Conservation (phyloP, 2,329 filamentous ascomycete species). For the Zasmidium cellare region DNA sequence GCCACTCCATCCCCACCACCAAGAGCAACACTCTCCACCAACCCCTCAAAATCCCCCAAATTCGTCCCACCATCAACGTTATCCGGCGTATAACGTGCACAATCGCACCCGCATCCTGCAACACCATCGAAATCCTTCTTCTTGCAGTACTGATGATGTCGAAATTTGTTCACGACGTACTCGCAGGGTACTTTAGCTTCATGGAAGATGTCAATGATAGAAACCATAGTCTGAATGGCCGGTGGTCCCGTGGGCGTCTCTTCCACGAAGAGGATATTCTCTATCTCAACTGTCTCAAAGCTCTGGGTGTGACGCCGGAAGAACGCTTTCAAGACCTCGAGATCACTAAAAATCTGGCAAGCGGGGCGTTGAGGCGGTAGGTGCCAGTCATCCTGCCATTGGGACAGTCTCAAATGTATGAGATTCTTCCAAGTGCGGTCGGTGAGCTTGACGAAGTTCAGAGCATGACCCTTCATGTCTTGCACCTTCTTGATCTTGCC, state of each 20-base stretch:
- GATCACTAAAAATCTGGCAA: background rate
- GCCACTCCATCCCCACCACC: background rate
- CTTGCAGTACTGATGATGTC: background rate
- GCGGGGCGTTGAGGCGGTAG: background rate
- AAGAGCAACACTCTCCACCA: background rate
- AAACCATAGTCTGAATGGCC: background rate
- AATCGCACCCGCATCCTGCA: background rate
- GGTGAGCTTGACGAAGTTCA: background rate
- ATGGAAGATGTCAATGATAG: background rate
- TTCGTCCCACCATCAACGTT: background rate
- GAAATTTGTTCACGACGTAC: background rate
- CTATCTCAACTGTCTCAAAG: background rate
- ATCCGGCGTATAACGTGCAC: background rate
- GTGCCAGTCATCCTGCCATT: background rate
- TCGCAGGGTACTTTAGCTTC: background rate
- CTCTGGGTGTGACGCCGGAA: background rate
- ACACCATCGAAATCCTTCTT: background rate
- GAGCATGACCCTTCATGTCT: background rate
- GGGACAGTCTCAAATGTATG: background rate
- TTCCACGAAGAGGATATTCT: background rate
- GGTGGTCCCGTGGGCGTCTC: background rate
- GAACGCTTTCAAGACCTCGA: background rate
- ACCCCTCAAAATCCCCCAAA: background rate
- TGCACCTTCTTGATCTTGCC: background rate
- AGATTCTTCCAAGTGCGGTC: background rate